Evolutionary conservation across 257 asterid genomes (phyloP).

Genomic region (Eucommia ulmoides): DNA sequence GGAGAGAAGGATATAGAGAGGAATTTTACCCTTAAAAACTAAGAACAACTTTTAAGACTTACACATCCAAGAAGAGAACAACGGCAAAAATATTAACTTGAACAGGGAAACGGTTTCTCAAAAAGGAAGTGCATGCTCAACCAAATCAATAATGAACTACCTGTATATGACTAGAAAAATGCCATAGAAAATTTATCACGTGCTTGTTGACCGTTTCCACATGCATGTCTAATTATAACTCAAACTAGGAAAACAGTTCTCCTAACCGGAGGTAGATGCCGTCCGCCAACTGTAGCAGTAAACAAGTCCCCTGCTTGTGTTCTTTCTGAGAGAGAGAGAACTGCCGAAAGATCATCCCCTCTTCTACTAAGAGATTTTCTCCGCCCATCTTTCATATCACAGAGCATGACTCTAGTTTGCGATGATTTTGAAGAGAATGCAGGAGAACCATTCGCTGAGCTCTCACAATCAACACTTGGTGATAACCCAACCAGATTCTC

Average conservation of each 20-base stretch:
- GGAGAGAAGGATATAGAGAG: neutral
- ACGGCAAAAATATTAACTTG: no score
- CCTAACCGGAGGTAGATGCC: conserved; percentile 57
- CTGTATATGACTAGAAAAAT: no score
- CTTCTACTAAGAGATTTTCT: conserved; percentile 54
- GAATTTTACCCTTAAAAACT: no score
- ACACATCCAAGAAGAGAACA: no score
- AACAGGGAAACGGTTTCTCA: no score
- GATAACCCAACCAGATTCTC: conserved; percentile 30
- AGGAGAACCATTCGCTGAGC: conserved; percentile 56
- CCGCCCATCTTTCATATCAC: conserved; percentile 44
- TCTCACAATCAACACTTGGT: conserved; percentile 41
- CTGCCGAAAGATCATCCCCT: conserved; percentile 26
- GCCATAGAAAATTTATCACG: no score
- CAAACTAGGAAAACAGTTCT: no score
- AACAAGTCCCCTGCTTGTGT: conserved; percentile 82
- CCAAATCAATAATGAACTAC: no score
- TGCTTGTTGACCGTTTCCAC: no score
- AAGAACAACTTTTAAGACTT: no score
- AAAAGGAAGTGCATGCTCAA: no score
- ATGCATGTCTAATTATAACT: no score
- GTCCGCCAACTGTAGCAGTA: conserved; percentile 46
- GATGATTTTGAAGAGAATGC: conserved; percentile 53
- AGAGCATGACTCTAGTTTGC: conserved; percentile 27
- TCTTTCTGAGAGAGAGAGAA: conserved; percentile 39